A percentile compares a stretch with the other conserved stretches of the same genome.
These are phyloP conservation scores for Citrus trifoliata DNA, from an alignment of 345 rosid species.

Conservation along the genomic window DNA sequence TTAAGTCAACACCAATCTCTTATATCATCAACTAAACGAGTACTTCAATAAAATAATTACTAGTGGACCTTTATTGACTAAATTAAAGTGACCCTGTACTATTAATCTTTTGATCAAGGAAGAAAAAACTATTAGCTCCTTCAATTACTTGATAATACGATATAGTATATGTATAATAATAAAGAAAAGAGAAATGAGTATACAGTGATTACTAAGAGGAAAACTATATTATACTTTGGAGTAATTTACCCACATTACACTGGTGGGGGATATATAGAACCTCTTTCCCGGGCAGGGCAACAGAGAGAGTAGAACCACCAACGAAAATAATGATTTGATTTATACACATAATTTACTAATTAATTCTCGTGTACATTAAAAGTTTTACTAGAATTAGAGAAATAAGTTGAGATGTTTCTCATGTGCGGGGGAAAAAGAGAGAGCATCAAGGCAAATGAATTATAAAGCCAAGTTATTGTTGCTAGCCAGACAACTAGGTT, in stretches of 20 bases:
- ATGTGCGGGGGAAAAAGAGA: no score
- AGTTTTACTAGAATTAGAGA: not conserved
- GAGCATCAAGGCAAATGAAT: no score
- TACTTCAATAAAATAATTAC: conserved; percentile 4
- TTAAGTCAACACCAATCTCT: not conserved
- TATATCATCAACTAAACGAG: conserved; percentile 8
- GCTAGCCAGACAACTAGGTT: no score
- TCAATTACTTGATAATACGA: not conserved
- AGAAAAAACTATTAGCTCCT: not conserved
- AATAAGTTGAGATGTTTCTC: no score
- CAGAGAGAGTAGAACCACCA: not conserved
- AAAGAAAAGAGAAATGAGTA: no score
- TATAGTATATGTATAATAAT: not conserved
- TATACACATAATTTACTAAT: not conserved
- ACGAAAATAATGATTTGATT: not conserved
- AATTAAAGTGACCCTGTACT: not conserved
- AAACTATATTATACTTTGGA: no score
- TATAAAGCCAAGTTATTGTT: no score
- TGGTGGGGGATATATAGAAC: no score
- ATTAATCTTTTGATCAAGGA: not conserved
- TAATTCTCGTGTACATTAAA: not conserved
- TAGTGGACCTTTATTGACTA: conserved; percentile 1
- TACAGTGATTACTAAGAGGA: no score
- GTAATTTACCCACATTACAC: not conserved
- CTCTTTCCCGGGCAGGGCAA: not conserved